Evolutionary conservation across 2,329 filamentous ascomycete species (phyloP).

Genomic region (Ophiosphaerella herpotricha): DNA sequence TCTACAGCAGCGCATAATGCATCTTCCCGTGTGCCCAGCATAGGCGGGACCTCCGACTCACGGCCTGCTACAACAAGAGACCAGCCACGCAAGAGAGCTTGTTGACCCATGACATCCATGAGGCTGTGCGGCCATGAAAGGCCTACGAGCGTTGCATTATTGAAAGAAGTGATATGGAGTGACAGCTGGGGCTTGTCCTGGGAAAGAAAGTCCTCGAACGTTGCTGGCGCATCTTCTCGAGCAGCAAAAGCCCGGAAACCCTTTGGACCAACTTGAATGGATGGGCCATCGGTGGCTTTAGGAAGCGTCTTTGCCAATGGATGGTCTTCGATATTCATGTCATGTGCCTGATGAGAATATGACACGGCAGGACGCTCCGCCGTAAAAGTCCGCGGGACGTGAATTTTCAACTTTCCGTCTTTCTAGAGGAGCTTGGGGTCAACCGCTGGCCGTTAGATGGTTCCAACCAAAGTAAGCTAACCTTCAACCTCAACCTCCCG

Average conservation of each 20-base stretch:
- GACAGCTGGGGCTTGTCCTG: conserved; percentile 53
- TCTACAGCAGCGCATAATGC: conserved; percentile 27
- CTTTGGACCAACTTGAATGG: conserved; percentile 4
- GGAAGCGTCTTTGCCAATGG: conserved; percentile 48
- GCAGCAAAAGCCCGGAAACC: conserved; percentile 10
- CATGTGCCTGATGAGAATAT: conserved; percentile 46
- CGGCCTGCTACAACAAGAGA: conserved; percentile 51
- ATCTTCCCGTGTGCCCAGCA: conserved; percentile 40
- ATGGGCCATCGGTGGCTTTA: conserved; percentile 3
- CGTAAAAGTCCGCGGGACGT: conserved; percentile 45
- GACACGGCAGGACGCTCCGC: conserved; percentile 46
- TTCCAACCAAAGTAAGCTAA: conserved; percentile 26
- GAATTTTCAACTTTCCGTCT: conserved; percentile 42
- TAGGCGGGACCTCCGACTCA: conserved; percentile 46
- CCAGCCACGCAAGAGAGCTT: conserved; percentile 54
- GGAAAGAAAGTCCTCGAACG: conserved; percentile 13
- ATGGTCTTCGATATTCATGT: conserved; percentile 49
- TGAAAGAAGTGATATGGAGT: conserved; percentile 56
- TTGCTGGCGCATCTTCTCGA: conserved; percentile 12
- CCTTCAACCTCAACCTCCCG: conserved; percentile 50
- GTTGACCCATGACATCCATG: conserved; percentile 53
- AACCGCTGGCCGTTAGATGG: too few species aligned
- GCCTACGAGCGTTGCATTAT: conserved; percentile 56
- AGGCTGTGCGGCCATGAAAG: conserved; percentile 56
- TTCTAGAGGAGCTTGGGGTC: too few species aligned